Percentiles rank a stretch among this genome's conserved stretches.
Conservation (phyloP, 805 yeast genomes). For the Ogataea ganodermae region DNA sequence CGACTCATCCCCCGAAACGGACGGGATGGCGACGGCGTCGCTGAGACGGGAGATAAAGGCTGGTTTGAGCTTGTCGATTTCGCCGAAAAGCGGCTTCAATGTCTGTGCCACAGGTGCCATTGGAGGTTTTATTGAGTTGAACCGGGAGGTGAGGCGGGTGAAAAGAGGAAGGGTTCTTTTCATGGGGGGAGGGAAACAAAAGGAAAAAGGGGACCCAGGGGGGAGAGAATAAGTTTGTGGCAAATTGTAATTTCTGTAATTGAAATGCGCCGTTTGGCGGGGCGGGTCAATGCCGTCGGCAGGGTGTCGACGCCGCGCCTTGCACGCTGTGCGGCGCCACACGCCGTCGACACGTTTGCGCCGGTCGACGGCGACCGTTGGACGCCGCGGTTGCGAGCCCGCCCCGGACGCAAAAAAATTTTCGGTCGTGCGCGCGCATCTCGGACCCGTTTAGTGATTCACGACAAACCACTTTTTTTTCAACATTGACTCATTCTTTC, state of each 20-base stretch:
- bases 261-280: slow-evolving; percentile 6
- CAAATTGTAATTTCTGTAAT: slow-evolving; percentile 1
- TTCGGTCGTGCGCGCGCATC: slow-evolving; percentile 2
- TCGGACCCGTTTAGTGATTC: background rate
- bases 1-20: slow-evolving; percentile 89
- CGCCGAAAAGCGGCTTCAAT: slow-evolving; percentile 45
- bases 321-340: too few relatives aligned
- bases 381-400: background rate
- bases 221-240: slow-evolving; percentile 2
- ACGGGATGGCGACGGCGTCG: slow-evolving; percentile 90
- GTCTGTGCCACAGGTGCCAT: slow-evolving; percentile 33
- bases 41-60: slow-evolving; percentile 69
- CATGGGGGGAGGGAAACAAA: background rate
- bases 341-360: background rate
- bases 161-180: background rate
- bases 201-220: background rate
- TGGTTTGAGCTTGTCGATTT: slow-evolving; percentile 76
- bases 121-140: background rate
- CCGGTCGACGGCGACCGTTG: background rate
- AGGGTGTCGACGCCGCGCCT: background rate
- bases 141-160: background rate
- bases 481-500: background rate
- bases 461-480: background rate
- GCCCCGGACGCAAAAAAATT: background rate
- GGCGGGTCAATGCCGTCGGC: background rate